phyloP scores from a whole-genome alignment of 768 basidiomycete species.

The Rhodosporidiobolus sp. region DNA sequence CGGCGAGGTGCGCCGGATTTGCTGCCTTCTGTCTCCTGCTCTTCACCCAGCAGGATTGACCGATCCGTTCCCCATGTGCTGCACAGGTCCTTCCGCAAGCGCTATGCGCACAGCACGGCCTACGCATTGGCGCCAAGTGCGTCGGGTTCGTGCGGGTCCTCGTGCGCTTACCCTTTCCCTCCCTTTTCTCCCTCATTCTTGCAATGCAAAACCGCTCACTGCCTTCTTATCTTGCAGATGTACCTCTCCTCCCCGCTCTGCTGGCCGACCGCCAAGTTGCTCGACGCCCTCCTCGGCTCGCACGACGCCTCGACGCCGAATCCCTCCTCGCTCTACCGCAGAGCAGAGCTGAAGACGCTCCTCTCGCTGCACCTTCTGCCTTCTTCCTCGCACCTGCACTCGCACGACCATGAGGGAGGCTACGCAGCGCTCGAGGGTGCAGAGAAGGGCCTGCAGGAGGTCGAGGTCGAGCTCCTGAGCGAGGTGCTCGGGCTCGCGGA shows the following conservation, averaged over 20 bases:
- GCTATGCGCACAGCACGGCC: constrained; percentile 70
- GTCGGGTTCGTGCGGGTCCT: constrained; percentile 67
- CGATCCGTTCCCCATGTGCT: not conserved
- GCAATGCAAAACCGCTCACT: too few species aligned
- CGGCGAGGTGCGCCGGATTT: constrained; percentile 47
- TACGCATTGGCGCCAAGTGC: constrained; percentile 74
- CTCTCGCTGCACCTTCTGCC: constrained; percentile 47
- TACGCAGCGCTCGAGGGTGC: not conserved
- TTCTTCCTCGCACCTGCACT: not conserved
- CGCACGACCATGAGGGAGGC: too few species aligned
- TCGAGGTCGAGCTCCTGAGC: not conserved
- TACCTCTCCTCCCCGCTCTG: constrained; percentile 59
- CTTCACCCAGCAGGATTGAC: not conserved
- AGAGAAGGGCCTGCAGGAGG: not conserved
- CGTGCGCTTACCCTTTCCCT: constrained; percentile 2
- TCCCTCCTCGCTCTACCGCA: constrained; percentile 48
- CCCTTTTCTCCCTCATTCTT: not conserved
- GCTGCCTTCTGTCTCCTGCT: not conserved
- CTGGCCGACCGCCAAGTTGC: constrained; percentile 64
- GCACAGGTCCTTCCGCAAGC: constrained; percentile 54
- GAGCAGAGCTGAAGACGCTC: constrained; percentile 50
- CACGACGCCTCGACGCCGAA: constrained; percentile 53
- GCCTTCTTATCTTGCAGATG: constrained; percentile 27
- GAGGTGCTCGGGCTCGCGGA: not conserved
- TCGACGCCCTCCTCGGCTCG: constrained; percentile 74